Evolutionary conservation across 2,329 filamentous ascomycete genomes (phyloP).

Genomic region (Rhytidhysteron rufulum): DNA sequence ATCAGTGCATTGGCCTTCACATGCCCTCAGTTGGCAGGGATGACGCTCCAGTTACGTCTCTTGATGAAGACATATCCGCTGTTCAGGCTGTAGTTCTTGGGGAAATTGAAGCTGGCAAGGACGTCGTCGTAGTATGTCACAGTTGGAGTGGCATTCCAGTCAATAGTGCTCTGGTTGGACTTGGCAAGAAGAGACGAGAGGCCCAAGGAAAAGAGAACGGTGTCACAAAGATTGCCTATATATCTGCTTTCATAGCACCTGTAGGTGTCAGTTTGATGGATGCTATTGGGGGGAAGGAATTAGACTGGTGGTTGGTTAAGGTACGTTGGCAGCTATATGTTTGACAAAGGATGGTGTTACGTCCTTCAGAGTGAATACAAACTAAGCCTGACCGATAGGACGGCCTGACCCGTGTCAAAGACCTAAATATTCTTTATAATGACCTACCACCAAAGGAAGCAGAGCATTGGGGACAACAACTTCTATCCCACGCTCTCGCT

Average conservation of each 20-base stretch:
- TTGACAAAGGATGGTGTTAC: too few relatives aligned
- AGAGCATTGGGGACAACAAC: conserved; percentile 14
- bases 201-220: conserved; percentile 36
- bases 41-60: conserved; percentile 5
- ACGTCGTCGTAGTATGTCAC: conserved; percentile 24
- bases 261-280: conserved; percentile 30
- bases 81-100: conserved; percentile 12
- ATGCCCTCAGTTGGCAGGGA: conserved; percentile 18
- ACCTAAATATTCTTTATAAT: conserved; percentile 21
- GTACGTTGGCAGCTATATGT: too few relatives aligned
- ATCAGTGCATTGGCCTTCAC: conserved; percentile 12
- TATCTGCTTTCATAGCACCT: conserved; percentile 34
- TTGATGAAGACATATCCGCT: conserved; percentile 14
- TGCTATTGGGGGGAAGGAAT: conserved; percentile 17
- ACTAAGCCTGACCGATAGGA: conserved; percentile 1
- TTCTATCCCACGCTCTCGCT: conserved; percentile 20
- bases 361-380: too few relatives aligned
- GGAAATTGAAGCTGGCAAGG: conserved; percentile 11
- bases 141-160: conserved; percentile 25
- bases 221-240: conserved; percentile 32
- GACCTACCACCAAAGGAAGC: conserved; percentile 23
- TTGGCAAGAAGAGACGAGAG: conserved; percentile 29
- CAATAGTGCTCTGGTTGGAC: conserved; percentile 19
- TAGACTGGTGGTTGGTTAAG: too few relatives aligned
- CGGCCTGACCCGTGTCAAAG: conserved; percentile 4